These are phyloP conservation scores for Pyrus pyrifolia DNA, from an alignment of 306 rosid species.

Conservation along the genomic window DNA sequence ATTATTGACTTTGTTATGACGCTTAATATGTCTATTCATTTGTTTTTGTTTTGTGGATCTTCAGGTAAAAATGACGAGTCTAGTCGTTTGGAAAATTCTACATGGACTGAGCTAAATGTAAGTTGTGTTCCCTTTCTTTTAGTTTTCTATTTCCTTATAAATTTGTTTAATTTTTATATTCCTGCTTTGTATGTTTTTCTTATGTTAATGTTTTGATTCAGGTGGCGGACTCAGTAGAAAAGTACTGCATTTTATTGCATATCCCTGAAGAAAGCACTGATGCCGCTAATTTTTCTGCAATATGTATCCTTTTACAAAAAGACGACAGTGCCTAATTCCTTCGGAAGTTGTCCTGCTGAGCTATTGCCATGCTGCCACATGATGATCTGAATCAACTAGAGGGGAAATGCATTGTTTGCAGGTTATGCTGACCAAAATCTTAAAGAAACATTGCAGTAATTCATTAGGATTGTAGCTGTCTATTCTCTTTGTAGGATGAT, in stretches of 20 bases:
- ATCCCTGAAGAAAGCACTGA: conserved; percentile 36
- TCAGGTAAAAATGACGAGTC: conserved; percentile 47
- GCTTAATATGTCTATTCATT: neutral
- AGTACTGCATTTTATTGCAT: conserved; percentile 45
- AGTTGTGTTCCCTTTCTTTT: neutral
- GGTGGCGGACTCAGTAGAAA: conserved; percentile 44
- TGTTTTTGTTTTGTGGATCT: neutral
- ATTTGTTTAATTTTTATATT: neutral
- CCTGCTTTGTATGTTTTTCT: neutral
- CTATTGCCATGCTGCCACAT: neutral
- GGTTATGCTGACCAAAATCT: neutral
- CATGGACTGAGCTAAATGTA: conserved; percentile 37
- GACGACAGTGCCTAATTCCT: neutral
- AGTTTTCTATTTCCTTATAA: neutral
- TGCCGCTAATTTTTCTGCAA: conserved; percentile 43
- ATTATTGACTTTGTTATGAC: neutral
- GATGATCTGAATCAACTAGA: neutral
- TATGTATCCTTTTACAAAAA: conserved; percentile 43
- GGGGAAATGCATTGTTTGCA: neutral
- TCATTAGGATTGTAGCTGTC: neutral
- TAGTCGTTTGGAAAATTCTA: conserved; percentile 30
- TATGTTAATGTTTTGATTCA: conserved; percentile 6
- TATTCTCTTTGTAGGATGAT: neutral
- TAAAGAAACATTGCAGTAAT: neutral
- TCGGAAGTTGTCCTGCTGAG: neutral